Evolutionary conservation across 1,139 yeast species (phyloP), one percentile per base, ranked within the genome.

Genomic region (Debaryomyces subglobosus): DNA sequence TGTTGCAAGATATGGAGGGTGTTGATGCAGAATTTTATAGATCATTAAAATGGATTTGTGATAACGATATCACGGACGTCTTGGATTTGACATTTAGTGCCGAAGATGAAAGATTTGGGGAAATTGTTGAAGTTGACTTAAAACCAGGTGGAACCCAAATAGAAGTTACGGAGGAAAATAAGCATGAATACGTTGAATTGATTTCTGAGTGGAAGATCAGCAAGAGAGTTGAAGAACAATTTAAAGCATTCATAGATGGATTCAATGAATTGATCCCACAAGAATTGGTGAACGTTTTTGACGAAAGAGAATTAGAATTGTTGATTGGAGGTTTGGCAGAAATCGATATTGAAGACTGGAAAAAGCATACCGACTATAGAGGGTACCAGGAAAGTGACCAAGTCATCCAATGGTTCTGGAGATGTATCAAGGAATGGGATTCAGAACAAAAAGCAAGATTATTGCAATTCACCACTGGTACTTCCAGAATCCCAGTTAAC

Each of bases 321-420:
- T 81, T 94, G 65, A 95, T 94, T 69, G 99, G 99, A 66, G 99
- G 99, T 67, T 85, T 94, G 64, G 96, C 98, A 2, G 99, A 94
- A 63, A 94, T 94, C 62, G 99, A 94, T 69, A 88, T 91, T 51
- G 97, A 91, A 59, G 99, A 94, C 73, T 94, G 99, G 99, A 92
- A 91, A 72, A 92, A 91, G 68, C 97, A 94, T 68, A 94, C 99
- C 25, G 99, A 94, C 68, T 94, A 94, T 71, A 84, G 99, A 72
- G 99, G 99, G 7, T 94, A 92, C 71, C 95, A 91, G 65, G 99
- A 94, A 71, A 84, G 83, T 56, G 99, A 95, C 70, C 96, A 91
- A 71, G 97, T 91, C 47, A 86, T 94, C 56, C 96, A 91, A 74
- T 94, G 98, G 98, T 94, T 94, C 81, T 94, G 99, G 99, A 85